Percentiles rank a stretch among this genome's conserved stretches.
Evolutionary conservation across 257 asterid species (phyloP).

Genomic region (Solanum piurae): DNA sequence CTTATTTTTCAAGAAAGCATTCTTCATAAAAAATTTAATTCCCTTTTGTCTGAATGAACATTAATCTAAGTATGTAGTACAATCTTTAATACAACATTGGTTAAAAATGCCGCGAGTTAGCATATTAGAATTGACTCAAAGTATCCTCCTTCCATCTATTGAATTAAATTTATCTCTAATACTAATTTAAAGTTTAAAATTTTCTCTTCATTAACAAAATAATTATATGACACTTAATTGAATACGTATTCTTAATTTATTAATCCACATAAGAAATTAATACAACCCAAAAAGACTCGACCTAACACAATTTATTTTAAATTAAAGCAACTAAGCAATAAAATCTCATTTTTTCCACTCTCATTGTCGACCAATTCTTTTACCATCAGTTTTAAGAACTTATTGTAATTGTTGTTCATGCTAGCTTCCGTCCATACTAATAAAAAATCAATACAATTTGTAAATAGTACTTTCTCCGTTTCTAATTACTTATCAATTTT

Average conservation of each 20-base stretch:
- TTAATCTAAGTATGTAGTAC: not conserved
- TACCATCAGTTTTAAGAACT: not conserved
- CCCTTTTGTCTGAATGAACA: not conserved
- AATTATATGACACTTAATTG: not conserved
- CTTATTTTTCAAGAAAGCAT: too few relatives aligned
- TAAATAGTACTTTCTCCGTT: too few relatives aligned
- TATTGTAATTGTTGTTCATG: not conserved
- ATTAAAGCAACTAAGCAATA: not conserved
- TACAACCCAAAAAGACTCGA: not conserved
- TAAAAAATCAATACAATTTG: too few relatives aligned
- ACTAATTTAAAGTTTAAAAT: not conserved
- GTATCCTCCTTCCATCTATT: not conserved
- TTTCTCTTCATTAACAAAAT: not conserved
- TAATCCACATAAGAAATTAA: not conserved
- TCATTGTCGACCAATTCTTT: not conserved
- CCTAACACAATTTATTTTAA: not conserved
- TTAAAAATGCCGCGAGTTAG: accelerated
- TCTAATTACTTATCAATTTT: too few relatives aligned
- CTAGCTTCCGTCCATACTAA: not conserved
- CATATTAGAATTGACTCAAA: not conserved
- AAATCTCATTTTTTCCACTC: not conserved
- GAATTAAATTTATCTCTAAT: not conserved
- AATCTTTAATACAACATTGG: too few relatives aligned
- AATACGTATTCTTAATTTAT: not conserved
- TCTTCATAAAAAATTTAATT: not conserved